Percentiles rank a stretch among this genome's conserved stretches.
Conservation (phyloP, 2,329 filamentous ascomycete species). For the Aspergillus fumigatiaffinis region DNA sequence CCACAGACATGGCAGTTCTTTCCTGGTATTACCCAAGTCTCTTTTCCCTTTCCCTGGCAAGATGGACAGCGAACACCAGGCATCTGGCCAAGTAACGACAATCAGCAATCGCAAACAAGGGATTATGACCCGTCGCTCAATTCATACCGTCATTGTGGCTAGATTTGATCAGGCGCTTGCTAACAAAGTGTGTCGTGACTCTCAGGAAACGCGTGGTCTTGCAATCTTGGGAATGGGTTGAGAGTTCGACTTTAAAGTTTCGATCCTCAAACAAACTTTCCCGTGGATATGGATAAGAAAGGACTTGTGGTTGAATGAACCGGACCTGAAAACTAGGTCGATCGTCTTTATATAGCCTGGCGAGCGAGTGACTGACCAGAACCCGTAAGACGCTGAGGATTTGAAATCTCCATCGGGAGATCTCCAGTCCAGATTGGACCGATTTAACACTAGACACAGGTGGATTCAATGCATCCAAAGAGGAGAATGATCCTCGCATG, state of each 20-base stretch:
- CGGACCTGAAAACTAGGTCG: conserved; percentile 3
- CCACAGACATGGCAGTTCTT: conserved; percentile 43
- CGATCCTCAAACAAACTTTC: conserved; percentile 1
- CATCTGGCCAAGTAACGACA: conserved; percentile 31
- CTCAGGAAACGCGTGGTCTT: background rate
- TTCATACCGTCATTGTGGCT: conserved; percentile 11
- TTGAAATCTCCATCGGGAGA: conserved; percentile 17
- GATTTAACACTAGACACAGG: conserved; percentile 7
- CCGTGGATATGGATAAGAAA: background rate
- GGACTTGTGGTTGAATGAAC: conserved; percentile 12
- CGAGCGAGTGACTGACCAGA: background rate
- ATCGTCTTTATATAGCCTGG: conserved; percentile 17
- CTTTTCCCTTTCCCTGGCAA: conserved; percentile 33
- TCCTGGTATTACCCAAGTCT: conserved; percentile 46
- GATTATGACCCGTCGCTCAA: background rate
- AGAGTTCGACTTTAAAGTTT: background rate
- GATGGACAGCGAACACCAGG: conserved; percentile 42
- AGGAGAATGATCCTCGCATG: conserved; percentile 11
- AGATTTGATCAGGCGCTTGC: background rate
- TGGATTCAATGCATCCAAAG: conserved; percentile 19
- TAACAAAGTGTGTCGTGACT: background rate
- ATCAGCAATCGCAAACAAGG: background rate
- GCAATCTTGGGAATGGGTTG: background rate
- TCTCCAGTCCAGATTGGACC: conserved; percentile 20
- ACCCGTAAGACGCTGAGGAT: background rate